phyloP scores from a whole-genome alignment of 768 basidiomycete species.

The Paxillus rubicundulus region DNA sequence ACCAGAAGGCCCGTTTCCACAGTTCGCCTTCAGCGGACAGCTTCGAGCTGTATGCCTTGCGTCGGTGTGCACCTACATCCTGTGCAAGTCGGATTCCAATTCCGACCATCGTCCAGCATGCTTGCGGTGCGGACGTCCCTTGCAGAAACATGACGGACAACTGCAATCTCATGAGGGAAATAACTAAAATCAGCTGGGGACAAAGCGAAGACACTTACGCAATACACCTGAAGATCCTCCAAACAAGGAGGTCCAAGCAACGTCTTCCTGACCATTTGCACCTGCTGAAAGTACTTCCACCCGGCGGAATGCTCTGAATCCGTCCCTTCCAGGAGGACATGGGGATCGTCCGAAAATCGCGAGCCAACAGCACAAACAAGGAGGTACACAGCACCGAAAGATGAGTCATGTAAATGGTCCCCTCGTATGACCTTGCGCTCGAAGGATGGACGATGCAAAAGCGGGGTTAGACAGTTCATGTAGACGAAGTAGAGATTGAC shows the following conservation, averaged over 20 bases:
- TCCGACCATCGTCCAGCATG: slow-evolving; percentile 67
- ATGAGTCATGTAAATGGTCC: slow-evolving; percentile 46
- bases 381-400: slow-evolving; percentile 60
- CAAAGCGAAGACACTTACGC: slow-evolving; percentile 37
- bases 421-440: slow-evolving; percentile 46
- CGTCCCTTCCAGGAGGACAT: slow-evolving; percentile 44
- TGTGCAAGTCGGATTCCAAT: slow-evolving; percentile 56
- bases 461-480: slow-evolving; percentile 56
- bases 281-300: slow-evolving; percentile 47
- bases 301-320: slow-evolving; percentile 47
- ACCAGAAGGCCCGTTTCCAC: slow-evolving; percentile 58
- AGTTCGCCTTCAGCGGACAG: slow-evolving; percentile 53
- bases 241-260: slow-evolving; percentile 56
- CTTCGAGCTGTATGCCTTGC: slow-evolving; percentile 29
- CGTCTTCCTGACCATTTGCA: slow-evolving; percentile 57
- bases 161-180: slow-evolving; percentile 29
- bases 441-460: slow-evolving; percentile 74
- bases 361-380: slow-evolving; percentile 72
- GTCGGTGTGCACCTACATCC: slow-evolving; percentile 56
- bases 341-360: slow-evolving; percentile 51
- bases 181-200: slow-evolving; percentile 5
- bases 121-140: slow-evolving; percentile 58
- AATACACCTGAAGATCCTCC: slow-evolving; percentile 70
- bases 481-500: slow-evolving; percentile 64
- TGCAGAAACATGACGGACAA: slow-evolving; percentile 53